Evolutionary conservation across 208 protist genomes (phyloP).

Genomic region (Porcisia hertigi): DNA sequence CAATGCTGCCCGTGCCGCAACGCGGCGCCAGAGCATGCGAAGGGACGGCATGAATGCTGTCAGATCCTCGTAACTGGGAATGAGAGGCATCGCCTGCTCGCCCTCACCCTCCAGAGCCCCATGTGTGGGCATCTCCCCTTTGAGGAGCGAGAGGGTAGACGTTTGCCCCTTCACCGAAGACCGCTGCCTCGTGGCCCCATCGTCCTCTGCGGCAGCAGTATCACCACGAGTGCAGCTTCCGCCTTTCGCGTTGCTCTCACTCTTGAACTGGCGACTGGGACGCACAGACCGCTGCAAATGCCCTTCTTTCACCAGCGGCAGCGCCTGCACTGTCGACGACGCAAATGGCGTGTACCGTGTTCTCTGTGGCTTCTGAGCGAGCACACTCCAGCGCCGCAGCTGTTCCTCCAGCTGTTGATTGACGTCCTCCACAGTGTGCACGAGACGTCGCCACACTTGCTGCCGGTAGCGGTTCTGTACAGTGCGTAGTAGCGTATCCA

Average conservation of each 20-base stretch:
- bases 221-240: not conserved
- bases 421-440: constrained; percentile 56
- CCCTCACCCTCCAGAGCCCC: not conserved
- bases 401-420: constrained; percentile 39
- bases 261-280: not conserved
- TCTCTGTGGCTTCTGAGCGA: not conserved
- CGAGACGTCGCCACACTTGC: constrained; percentile 45
- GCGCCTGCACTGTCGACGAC: not conserved
- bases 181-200: not conserved
- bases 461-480: constrained; percentile 31
- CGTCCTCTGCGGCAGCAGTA: not conserved
- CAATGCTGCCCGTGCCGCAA: constrained; percentile 50
- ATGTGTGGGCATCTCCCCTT: not conserved
- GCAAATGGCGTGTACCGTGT: not conserved
- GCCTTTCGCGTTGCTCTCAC: not conserved
- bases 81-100: not conserved
- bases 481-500: constrained; percentile 30
- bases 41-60: constrained; percentile 47
- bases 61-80: constrained; percentile 16
- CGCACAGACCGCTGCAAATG: not conserved
- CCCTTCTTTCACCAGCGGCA: not conserved
- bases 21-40: constrained; percentile 56
- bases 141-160: constrained; percentile 6
- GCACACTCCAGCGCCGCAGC: constrained; percentile 29
- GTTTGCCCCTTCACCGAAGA: not conserved